phyloP scores from a whole-genome alignment of 352 stramenopile species.

The Phytophthora rubi region DNA sequence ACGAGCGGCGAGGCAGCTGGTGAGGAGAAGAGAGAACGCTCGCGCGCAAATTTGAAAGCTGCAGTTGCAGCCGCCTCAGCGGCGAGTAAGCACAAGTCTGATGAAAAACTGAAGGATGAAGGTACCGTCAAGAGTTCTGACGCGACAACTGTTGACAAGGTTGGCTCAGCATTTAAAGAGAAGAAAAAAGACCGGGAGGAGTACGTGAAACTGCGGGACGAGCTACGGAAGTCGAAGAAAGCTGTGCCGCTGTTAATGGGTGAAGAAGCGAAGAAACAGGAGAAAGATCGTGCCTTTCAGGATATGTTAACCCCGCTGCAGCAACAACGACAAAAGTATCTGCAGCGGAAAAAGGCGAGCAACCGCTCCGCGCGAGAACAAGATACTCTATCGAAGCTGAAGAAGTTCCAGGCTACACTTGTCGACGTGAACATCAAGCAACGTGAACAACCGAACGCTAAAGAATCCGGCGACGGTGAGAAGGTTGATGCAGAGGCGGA shows the following conservation, averaged over 20 bases:
- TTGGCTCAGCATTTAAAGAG: conserved; percentile 13
- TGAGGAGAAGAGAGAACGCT: conserved; percentile 48
- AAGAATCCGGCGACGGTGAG: conserved; percentile 10
- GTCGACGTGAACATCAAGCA: conserved; percentile 46
- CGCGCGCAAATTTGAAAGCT: conserved; percentile 48
- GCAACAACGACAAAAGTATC: conserved; percentile 75
- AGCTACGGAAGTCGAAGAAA: conserved; percentile 71
- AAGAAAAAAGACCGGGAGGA: conserved; percentile 55
- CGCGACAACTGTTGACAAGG: conserved; percentile 8
- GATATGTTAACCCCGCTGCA: conserved; percentile 83
- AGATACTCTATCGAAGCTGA: conserved; percentile 75
- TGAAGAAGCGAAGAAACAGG: conserved; percentile 61
- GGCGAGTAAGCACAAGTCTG: conserved; percentile 1
- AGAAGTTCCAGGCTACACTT: conserved; percentile 66
- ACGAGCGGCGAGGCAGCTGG: conserved; percentile 17
- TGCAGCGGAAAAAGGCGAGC: conserved; percentile 65
- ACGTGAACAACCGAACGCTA: background rate
- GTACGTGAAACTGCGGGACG: conserved; percentile 71
- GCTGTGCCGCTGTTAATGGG: conserved; percentile 61
- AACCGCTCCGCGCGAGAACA: conserved; percentile 62
- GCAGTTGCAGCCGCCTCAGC: conserved; percentile 44
- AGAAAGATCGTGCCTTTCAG: conserved; percentile 59
- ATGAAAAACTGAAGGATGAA: conserved; percentile 33
- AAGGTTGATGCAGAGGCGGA: conserved; percentile 24
- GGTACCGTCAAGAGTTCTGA: conserved; percentile 7